Conservation (phyloP, 2,329 filamentous ascomycete genomes). For the Alternaria arborescens region DNA sequence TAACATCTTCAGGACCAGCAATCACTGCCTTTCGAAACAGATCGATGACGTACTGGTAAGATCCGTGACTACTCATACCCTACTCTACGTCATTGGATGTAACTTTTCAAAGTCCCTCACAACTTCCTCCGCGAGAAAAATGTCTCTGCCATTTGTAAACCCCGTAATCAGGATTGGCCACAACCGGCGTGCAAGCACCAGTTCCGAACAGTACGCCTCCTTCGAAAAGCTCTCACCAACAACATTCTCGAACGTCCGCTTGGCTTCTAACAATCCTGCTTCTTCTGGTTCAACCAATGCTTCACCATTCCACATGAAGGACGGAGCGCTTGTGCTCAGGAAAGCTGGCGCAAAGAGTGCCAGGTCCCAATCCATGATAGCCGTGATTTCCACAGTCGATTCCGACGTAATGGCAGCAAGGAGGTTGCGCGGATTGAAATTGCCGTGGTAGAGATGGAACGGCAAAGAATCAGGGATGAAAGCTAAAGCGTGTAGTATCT, state of each 20-base stretch:
- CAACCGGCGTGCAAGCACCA: not conserved
- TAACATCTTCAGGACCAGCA: too few relatives aligned
- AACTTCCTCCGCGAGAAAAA: constrained; percentile 2
- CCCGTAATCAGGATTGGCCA: not conserved
- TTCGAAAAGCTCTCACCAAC: not conserved
- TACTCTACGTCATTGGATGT: not conserved
- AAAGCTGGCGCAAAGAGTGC: constrained; percentile 34
- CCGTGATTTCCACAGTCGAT: constrained; percentile 20
- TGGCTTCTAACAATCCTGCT: not conserved
- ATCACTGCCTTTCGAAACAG: not conserved
- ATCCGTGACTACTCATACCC: not conserved
- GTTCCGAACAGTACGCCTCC: not conserved
- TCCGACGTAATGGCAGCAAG: not conserved
- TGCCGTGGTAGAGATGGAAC: not conserved
- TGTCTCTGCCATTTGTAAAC: not conserved
- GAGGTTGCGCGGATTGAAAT: not conserved
- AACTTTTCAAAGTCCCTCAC: constrained; percentile 1
- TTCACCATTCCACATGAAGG: constrained; percentile 26
- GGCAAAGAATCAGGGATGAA: not conserved
- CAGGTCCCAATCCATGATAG: constrained; percentile 35
- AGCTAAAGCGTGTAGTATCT: not conserved
- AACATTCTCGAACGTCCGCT: not conserved
- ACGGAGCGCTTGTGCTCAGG: constrained; percentile 21
- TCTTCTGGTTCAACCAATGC: not conserved
- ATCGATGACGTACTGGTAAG: not conserved